Evolutionary conservation across 768 basidiomycete species (phyloP).

Genomic region (Pluteus cervinus): DNA sequence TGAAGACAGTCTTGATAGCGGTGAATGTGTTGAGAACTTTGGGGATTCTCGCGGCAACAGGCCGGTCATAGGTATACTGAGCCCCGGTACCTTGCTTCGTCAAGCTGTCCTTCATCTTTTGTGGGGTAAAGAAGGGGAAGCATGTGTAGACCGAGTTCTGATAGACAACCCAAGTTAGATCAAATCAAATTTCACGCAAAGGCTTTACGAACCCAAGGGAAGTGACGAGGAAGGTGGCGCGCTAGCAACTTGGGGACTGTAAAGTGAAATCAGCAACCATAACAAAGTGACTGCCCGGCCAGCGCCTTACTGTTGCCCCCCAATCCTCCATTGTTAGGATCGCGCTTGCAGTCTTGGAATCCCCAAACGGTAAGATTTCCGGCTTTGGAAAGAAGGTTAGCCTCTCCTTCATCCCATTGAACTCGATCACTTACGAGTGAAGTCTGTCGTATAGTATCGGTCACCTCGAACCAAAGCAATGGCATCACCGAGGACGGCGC

Average conservation of each 20-base stretch:
- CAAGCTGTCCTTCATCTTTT: slow-evolving; percentile 30
- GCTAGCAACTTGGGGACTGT: slow-evolving; percentile 38
- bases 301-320: slow-evolving; percentile 26
- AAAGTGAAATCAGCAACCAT: not conserved
- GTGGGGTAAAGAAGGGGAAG: slow-evolving; percentile 66
- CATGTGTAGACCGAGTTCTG: slow-evolving; percentile 49
- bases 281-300: not conserved
- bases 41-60: slow-evolving; percentile 20
- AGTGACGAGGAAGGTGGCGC: slow-evolving; percentile 37
- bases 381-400: slow-evolving; percentile 16
- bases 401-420: not conserved
- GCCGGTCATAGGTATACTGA: slow-evolving; percentile 38
- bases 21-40: slow-evolving; percentile 26
- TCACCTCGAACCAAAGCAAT: slow-evolving; percentile 49
- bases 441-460: slow-evolving; percentile 45
- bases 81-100: slow-evolving; percentile 29
- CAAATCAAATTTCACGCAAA: not conserved
- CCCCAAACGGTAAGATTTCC: slow-evolving; percentile 46
- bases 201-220: slow-evolving; percentile 22
- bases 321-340: slow-evolving; percentile 32
- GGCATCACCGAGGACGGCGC: slow-evolving; percentile 48
- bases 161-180: slow-evolving; percentile 21
- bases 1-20: slow-evolving; percentile 27
- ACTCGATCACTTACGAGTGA: slow-evolving; percentile 31
- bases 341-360: slow-evolving; percentile 39